phyloP scores from a whole-genome alignment of 495 filamentous ascomycete genomes.

The Lindgomyces ingoldianus region DNA sequence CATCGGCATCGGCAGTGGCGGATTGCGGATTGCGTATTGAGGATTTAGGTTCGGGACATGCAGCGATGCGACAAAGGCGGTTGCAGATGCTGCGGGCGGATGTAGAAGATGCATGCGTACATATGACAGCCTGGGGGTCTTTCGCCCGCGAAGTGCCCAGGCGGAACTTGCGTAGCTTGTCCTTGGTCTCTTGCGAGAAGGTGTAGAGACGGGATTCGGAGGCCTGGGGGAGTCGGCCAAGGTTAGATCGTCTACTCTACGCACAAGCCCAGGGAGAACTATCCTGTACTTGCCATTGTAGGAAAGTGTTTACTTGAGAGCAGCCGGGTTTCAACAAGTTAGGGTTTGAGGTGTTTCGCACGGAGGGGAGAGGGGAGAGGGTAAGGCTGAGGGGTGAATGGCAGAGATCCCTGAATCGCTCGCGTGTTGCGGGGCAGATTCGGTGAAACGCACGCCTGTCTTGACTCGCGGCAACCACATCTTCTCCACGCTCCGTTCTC shows the following conservation, averaged over 20 bases:
- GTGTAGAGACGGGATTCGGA: slow-evolving; percentile 91
- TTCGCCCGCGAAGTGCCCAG: slow-evolving; percentile 85
- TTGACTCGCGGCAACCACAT: slow-evolving; percentile 2
- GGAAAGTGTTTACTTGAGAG: not conserved
- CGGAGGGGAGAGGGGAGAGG: not conserved
- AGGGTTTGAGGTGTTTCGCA: slow-evolving; percentile 19
- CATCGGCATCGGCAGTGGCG: slow-evolving; percentile 7
- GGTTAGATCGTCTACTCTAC: no score
- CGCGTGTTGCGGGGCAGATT: slow-evolving; percentile 19
- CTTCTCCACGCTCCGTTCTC: not conserved
- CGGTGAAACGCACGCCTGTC: slow-evolving; percentile 11
- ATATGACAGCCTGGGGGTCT: slow-evolving; percentile 86
- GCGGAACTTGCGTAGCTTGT: slow-evolving; percentile 88
- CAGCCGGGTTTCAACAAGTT: not conserved
- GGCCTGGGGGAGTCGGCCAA: slow-evolving; percentile 51
- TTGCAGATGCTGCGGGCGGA: not conserved
- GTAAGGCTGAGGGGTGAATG: slow-evolving; percentile 30
- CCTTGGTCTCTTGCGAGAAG: slow-evolving; percentile 84
- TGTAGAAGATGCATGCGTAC: slow-evolving; percentile 56
- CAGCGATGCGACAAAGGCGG: slow-evolving; percentile 1
- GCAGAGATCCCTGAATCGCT: slow-evolving; percentile 7
- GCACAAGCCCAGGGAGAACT: no score
- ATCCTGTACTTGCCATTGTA: no score
- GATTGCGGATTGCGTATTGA: not conserved
- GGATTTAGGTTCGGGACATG: not conserved